Evolutionary conservation across 306 rosid genomes (phyloP).

Genomic region (Dryas octopetala): DNA sequence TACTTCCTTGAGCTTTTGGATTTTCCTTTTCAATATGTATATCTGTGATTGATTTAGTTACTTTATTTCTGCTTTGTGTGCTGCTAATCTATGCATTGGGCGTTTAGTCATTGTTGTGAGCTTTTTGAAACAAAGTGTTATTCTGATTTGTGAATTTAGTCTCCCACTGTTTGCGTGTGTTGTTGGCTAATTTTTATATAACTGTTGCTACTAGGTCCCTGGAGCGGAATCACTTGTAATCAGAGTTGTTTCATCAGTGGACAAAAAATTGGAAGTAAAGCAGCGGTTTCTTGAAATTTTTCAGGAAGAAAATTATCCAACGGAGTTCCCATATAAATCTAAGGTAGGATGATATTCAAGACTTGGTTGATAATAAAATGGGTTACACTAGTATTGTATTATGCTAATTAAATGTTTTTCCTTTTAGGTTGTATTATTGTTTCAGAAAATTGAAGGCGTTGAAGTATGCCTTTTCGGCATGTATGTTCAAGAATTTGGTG

Average conservation of each 20-base stretch:
- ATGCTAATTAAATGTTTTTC: constrained; percentile 13
- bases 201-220: constrained; percentile 65
- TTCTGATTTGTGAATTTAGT: neutral
- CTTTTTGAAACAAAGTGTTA: neutral
- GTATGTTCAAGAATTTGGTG: constrained; percentile 99
- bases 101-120: neutral
- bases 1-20: too few relatives aligned
- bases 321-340: constrained; percentile 93
- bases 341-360: constrained; percentile 50
- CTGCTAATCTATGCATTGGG: neutral
- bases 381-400: neutral
- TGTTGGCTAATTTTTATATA: constrained; percentile 20
- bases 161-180: neutral
- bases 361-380: neutral
- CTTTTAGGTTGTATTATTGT: constrained; percentile 76
- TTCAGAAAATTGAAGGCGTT: constrained; percentile 97
- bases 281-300: constrained; percentile 89
- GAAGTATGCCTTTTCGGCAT: constrained; percentile 98
- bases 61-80: too few relatives aligned
- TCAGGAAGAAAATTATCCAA: constrained; percentile 93
- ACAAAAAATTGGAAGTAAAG: constrained; percentile 96
- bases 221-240: constrained; percentile 87
- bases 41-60: too few relatives aligned
- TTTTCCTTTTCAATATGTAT: too few relatives aligned
- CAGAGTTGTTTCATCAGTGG: constrained; percentile 96